Percentiles rank a stretch among this genome's conserved stretches.
Evolutionary conservation across 352 stramenopile genomes (phyloP).

Genomic region (Phytophthora tentaculata): DNA sequence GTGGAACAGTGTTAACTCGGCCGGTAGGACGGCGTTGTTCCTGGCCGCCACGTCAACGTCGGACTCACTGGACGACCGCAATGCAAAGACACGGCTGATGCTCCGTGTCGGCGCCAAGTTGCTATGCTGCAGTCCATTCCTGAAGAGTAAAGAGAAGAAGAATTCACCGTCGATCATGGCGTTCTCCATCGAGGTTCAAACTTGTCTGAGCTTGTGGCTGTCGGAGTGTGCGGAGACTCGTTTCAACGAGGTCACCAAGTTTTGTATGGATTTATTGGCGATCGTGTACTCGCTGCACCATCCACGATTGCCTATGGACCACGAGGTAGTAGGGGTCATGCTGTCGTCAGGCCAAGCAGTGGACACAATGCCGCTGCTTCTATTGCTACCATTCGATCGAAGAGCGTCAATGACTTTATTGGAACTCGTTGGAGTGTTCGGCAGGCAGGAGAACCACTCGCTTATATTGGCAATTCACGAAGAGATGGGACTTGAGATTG

Average conservation of each 20-base stretch:
- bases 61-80: slow-evolving; percentile 2
- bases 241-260: slow-evolving; percentile 2
- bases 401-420: not conserved
- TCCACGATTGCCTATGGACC: not conserved
- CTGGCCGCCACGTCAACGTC: slow-evolving; percentile 5
- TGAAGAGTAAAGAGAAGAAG: not conserved
- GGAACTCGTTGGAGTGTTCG: slow-evolving; percentile 10
- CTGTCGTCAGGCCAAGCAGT: slow-evolving; percentile 3
- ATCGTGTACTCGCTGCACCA: slow-evolving; percentile 11
- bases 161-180: not conserved
- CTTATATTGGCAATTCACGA: slow-evolving; percentile 15
- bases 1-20: slow-evolving; percentile 7
- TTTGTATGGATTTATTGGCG: slow-evolving; percentile 12
- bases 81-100: slow-evolving; percentile 20
- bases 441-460: slow-evolving; percentile 14
- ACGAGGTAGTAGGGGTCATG: slow-evolving; percentile 15
- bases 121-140: slow-evolving; percentile 1
- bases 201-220: slow-evolving; percentile 13
- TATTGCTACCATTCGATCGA: slow-evolving; percentile 17
- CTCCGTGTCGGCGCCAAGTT: slow-evolving; percentile 11
- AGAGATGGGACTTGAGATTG: too few species aligned
- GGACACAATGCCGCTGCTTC: slow-evolving; percentile 5
- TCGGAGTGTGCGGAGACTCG: slow-evolving; percentile 5
- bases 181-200: slow-evolving; percentile 11
- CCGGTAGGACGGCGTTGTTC: slow-evolving; percentile 17